Conservation (phyloP, 2,329 filamentous ascomycete genomes). For the Cytospora piceicola region DNA sequence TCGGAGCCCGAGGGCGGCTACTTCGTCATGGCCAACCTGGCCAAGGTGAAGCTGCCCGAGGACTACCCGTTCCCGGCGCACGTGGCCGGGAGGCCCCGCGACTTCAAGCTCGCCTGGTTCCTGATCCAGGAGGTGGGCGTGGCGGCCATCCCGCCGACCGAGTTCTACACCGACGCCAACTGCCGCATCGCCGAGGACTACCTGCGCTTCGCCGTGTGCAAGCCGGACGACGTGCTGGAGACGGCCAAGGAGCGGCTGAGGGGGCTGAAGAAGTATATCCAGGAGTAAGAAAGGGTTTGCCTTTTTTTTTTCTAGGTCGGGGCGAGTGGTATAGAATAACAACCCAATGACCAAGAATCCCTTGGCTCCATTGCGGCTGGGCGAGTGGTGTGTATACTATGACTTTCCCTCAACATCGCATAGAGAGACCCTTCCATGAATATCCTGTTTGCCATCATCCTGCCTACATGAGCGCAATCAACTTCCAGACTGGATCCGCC, state of each 20-base stretch:
- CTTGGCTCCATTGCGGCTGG: too few species aligned
- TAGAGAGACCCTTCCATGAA: too few species aligned
- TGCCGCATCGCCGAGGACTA: constrained; percentile 89
- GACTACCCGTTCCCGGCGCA: constrained; percentile 89
- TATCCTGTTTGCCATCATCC: not conserved
- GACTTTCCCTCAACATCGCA: too few species aligned
- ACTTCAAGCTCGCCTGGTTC: constrained; percentile 97
- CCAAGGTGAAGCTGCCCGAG: constrained; percentile 79
- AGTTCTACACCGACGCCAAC: constrained; percentile 91
- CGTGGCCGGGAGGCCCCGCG: constrained; percentile 81
- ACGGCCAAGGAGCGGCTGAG: constrained; percentile 75
- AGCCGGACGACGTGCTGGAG: constrained; percentile 84
- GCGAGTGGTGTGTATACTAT: too few species aligned
- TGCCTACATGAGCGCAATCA: constrained; percentile 4
- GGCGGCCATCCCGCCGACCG: constrained; percentile 92
- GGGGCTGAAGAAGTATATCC: constrained; percentile 73
- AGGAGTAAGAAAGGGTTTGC: constrained; percentile 3
- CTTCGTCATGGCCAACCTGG: constrained; percentile 94
- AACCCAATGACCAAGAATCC: not conserved
- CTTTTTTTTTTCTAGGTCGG: not conserved
- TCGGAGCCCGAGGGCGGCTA: constrained; percentile 96
- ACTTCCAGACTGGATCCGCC: constrained; percentile 10
- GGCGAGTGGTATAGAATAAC: not conserved
- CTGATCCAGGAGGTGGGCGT: constrained; percentile 95
- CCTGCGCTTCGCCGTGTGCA: constrained; percentile 94